These are phyloP conservation scores for Haplosporangium gracile DNA, from an alignment of 192 early-diverging fungal species.

Conservation along the genomic window DNA sequence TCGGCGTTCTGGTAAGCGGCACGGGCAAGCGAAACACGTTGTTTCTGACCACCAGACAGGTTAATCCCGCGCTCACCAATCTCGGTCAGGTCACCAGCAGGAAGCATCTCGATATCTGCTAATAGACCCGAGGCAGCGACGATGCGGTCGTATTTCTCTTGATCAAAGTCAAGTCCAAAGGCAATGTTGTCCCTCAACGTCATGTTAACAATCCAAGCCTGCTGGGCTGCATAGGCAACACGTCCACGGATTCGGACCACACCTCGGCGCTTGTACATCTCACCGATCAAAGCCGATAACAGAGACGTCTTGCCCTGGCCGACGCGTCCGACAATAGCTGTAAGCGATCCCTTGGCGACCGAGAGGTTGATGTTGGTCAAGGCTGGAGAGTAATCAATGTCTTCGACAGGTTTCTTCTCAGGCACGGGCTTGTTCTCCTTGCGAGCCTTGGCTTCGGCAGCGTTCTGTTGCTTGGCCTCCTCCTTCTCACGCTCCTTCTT, in stretches of 20 bases:
- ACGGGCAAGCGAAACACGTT: conserved; percentile 69
- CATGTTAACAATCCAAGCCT: conserved; percentile 96
- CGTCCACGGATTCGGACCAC: conserved; percentile 70
- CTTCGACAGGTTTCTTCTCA: neutral
- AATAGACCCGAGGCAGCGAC: conserved; percentile 84
- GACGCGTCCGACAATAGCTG: conserved; percentile 86
- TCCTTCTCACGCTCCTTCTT: conserved; percentile 19
- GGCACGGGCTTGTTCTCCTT: conserved; percentile 33
- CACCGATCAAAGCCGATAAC: conserved; percentile 75
- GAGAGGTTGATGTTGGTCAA: conserved; percentile 52
- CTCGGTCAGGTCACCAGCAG: conserved; percentile 91
- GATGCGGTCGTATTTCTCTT: conserved; percentile 73
- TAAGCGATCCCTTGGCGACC: conserved; percentile 65
- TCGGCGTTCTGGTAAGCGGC: conserved; percentile 92
- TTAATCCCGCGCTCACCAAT: conserved; percentile 94
- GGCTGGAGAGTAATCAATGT: conserved; percentile 12
- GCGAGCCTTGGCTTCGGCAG: neutral
- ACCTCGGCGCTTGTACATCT: conserved; percentile 82
- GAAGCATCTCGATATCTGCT: conserved; percentile 85
- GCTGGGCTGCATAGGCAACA: conserved; percentile 72
- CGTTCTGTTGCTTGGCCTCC: conserved; percentile 17
- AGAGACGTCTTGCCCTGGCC: conserved; percentile 73
- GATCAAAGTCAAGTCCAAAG: conserved; percentile 83
- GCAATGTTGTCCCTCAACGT: conserved; percentile 91
- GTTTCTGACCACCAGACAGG: conserved; percentile 93